Conservation (phyloP, 1,139 yeast species). For the Saccharomyces hybrid region DNA sequence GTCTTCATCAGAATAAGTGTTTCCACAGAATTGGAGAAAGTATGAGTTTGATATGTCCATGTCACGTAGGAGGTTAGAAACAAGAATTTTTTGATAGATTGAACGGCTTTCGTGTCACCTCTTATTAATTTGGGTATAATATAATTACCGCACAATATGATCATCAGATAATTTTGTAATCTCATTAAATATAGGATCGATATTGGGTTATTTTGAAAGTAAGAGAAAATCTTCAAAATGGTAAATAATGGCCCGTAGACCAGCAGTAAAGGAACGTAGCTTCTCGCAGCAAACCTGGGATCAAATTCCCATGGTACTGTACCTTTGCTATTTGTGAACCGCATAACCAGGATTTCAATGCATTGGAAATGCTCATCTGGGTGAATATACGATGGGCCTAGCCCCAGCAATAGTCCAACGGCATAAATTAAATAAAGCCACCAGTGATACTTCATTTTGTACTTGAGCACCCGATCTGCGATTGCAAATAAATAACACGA, state of each 20-base stretch:
- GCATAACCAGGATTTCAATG: slow-evolving; percentile 52
- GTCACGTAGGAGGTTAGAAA: slow-evolving; percentile 74
- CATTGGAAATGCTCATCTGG: slow-evolving; percentile 97
- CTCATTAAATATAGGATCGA: slow-evolving; percentile 52
- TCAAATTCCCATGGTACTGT: slow-evolving; percentile 83
- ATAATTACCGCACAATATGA: slow-evolving; percentile 23
- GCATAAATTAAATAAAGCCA: not conserved
- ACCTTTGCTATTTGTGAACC: slow-evolving; percentile 43
- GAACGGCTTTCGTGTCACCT: slow-evolving; percentile 14
- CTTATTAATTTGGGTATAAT: slow-evolving; percentile 14
- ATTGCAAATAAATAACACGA: not conserved
- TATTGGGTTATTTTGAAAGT: slow-evolving; percentile 31
- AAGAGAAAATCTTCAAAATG: slow-evolving; percentile 13
- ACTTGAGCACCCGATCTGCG: not conserved
- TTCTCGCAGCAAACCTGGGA: slow-evolving; percentile 53
- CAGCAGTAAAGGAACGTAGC: slow-evolving; percentile 60
- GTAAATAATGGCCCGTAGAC: slow-evolving; percentile 57
- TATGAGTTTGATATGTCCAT: slow-evolving; percentile 73
- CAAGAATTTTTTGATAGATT: slow-evolving; percentile 51
- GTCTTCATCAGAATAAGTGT: slow-evolving; percentile 56
- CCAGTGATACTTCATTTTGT: not conserved
- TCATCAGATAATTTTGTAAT: slow-evolving; percentile 46
- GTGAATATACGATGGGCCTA: slow-evolving; percentile 80
- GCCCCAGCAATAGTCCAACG: slow-evolving; percentile 52
- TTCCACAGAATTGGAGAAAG: slow-evolving; percentile 82